Evolutionary conservation across 78 protist genomes (phyloP).

Genomic region (Dictyostelium capitatum): DNA sequence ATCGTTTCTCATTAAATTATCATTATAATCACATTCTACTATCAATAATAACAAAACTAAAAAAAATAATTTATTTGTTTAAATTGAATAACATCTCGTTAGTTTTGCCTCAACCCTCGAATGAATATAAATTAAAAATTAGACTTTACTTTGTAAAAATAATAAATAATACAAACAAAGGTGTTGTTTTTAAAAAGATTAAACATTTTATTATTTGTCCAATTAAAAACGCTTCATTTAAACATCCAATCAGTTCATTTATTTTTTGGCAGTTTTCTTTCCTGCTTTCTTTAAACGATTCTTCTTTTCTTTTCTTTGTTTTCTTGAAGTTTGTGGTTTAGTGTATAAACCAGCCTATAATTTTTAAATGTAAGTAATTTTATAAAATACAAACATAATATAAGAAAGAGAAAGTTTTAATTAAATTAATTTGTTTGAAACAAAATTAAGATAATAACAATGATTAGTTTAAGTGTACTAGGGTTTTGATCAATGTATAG

Average conservation of each 20-base stretch:
- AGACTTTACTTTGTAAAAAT: too few species aligned
- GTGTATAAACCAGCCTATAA: constrained; percentile 61
- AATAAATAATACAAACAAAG: too few species aligned
- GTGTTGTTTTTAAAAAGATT: too few species aligned
- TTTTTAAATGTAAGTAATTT: background rate
- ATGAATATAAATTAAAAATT: too few species aligned
- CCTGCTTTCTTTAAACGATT: constrained; percentile 94
- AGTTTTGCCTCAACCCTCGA: too few species aligned
- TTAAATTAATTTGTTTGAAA: background rate
- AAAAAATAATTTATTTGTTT: too few species aligned
- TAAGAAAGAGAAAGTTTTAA: background rate
- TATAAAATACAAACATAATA: background rate
- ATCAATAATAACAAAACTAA: too few species aligned
- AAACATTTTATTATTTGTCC: too few species aligned
- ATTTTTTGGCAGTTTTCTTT: constrained; percentile 9
- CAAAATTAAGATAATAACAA: background rate
- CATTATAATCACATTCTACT: too few species aligned
- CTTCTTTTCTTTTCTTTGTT: constrained; percentile 97
- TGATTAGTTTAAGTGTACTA: constrained; percentile 2
- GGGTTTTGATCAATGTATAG: background rate
- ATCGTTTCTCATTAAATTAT: too few species aligned
- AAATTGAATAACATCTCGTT: too few species aligned
- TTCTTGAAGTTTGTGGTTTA: constrained; percentile 87
- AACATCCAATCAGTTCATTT: background rate
- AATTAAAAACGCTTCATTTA: too few species aligned